Evolutionary conservation across 2,329 filamentous ascomycete species (phyloP).

Genomic region (Colletotrichum orbiculare): DNA sequence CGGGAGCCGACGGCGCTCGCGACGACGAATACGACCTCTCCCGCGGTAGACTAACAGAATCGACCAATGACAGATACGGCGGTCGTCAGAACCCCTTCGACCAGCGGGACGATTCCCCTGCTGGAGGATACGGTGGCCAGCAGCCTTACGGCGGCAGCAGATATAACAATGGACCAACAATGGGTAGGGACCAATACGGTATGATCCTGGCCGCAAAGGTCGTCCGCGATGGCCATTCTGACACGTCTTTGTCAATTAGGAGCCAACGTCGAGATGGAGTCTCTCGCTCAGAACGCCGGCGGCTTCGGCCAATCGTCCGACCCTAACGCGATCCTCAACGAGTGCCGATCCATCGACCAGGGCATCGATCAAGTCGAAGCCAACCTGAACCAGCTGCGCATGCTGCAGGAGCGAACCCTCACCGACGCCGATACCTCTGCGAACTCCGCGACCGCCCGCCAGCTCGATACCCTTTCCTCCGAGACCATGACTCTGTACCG

Average conservation of each 20-base stretch:
- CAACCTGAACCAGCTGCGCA: conserved; percentile 77
- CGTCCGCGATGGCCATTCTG: conserved; percentile 16
- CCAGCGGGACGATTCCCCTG: conserved; percentile 55
- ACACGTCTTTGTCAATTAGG: conserved; percentile 42
- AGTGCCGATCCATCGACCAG: conserved; percentile 81
- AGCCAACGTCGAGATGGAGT: conserved; percentile 76
- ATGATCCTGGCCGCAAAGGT: conserved; percentile 30
- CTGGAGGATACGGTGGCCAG: conserved; percentile 44
- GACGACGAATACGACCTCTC: conserved; percentile 33
- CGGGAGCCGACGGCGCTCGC: conserved; percentile 30
- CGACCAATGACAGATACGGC: conserved; percentile 59
- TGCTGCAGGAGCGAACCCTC: conserved; percentile 77
- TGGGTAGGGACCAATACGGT: conserved; percentile 36
- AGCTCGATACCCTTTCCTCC: conserved; percentile 78
- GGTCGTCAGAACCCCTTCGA: conserved; percentile 68
- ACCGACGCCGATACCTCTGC: conserved; percentile 78
- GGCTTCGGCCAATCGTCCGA: conserved; percentile 61
- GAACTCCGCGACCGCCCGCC: conserved; percentile 72
- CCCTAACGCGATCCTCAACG: conserved; percentile 84
- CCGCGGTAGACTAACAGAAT: conserved; percentile 45
- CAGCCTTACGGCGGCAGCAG: conserved; percentile 39
- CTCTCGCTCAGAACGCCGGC: conserved; percentile 65
- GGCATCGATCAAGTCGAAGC: conserved; percentile 80
- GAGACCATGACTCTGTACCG: conserved; percentile 89
- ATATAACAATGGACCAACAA: conserved; percentile 40